phyloP scores from a whole-genome alignment of 2,329 filamentous ascomycete species.

The Helotiales sp. region DNA sequence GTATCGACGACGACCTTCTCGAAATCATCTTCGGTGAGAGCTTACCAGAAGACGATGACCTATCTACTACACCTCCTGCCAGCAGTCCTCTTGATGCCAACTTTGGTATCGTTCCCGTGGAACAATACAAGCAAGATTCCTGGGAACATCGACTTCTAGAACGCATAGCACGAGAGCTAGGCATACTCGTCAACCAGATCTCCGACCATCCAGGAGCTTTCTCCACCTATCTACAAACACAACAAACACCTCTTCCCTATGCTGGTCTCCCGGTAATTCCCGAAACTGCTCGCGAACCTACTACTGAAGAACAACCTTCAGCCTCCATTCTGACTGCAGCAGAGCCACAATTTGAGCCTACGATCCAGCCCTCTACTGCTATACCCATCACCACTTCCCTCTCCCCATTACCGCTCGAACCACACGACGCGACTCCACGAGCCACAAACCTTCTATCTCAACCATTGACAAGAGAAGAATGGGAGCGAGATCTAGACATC shows the following conservation, averaged over 20 bases:
- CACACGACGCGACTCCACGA: conserved; percentile 27
- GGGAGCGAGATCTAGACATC: conserved; percentile 90
- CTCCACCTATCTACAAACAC: conserved; percentile 70
- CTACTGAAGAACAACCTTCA: conserved; percentile 7
- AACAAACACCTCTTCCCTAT: conserved; percentile 69
- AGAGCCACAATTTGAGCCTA: conserved; percentile 31
- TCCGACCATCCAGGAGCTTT: conserved; percentile 89
- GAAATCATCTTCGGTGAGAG: conserved; percentile 85
- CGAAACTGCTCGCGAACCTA: conserved; percentile 43
- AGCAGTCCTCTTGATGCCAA: conserved; percentile 9
- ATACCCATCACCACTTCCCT: conserved; percentile 23
- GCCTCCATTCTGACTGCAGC: conserved; percentile 10
- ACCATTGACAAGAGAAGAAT: conserved; percentile 48
- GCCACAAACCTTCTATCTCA: conserved; percentile 15
- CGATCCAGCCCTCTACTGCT: conserved; percentile 26
- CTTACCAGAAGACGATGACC: conserved; percentile 51
- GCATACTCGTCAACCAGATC: conserved; percentile 77
- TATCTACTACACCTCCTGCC: conserved; percentile 32
- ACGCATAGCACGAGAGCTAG: conserved; percentile 83
- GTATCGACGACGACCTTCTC: conserved; percentile 82
- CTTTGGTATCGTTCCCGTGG: conserved; percentile 6
- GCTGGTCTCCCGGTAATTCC: conserved; percentile 71
- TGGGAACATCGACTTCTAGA: conserved; percentile 83
- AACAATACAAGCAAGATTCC: conserved; percentile 40
- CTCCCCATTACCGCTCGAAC: conserved; percentile 4